Evolutionary conservation across 805 yeast species (phyloP).

Genomic region (Yamadazyma laniorum): DNA sequence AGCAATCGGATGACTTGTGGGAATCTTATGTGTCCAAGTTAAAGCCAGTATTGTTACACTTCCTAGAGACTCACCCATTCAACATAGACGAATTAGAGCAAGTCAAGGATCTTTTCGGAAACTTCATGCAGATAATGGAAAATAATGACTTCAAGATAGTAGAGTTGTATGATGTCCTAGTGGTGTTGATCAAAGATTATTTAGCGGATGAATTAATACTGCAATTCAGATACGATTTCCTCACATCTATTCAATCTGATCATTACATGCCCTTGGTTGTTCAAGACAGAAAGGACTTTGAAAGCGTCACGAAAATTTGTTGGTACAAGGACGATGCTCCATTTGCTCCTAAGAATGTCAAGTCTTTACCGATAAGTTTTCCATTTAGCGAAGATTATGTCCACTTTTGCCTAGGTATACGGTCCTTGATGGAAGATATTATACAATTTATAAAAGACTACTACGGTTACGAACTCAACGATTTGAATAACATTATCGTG

Average conservation of each 20-base stretch:
- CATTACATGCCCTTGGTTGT: conserved; percentile 86
- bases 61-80: conserved; percentile 39
- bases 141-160: conserved; percentile 60
- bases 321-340: conserved; percentile 63
- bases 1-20: conserved; percentile 73
- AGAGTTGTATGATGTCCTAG: conserved; percentile 60
- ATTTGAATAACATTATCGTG: conserved; percentile 55
- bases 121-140: conserved; percentile 74
- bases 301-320: conserved; percentile 58
- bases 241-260: conserved; percentile 65
- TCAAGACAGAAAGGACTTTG: conserved; percentile 56
- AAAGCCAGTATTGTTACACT: conserved; percentile 54
- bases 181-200: conserved; percentile 53
- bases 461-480: conserved; percentile 61
- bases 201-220: conserved; percentile 56
- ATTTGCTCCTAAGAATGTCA: conserved; percentile 42
- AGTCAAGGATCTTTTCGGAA: conserved; percentile 64
- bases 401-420: conserved; percentile 74
- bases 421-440: conserved; percentile 62
- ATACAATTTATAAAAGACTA: conserved; percentile 63
- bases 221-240: conserved; percentile 61
- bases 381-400: conserved; percentile 91
- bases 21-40: conserved; percentile 60
- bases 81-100: conserved; percentile 47
- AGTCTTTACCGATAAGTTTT: conserved; percentile 56